Evolutionary conservation across 225 moss, liverwort and hornwort species (phyloP).

Genomic region (Sphagnum tenellum): DNA sequence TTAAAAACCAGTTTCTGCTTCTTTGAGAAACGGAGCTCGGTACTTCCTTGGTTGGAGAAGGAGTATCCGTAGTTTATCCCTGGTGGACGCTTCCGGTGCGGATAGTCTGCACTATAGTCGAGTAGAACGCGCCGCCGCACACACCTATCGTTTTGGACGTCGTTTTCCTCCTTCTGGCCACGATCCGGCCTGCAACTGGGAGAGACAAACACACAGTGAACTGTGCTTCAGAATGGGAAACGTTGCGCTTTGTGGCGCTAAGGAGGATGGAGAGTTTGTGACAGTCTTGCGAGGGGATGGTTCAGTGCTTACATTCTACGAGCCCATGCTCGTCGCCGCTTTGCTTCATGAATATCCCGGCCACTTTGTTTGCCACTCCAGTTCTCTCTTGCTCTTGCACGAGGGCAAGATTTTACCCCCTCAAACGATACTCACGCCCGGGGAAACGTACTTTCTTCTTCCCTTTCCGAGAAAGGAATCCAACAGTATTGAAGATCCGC

Average conservation of each 20-base stretch:
- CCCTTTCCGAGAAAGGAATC: slow-evolving; percentile 29
- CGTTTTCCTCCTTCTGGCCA: too few species aligned
- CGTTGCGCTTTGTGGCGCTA: slow-evolving; percentile 42
- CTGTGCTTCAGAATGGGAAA: slow-evolving; percentile 44
- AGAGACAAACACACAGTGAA: too few species aligned
- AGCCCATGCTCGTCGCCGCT: slow-evolving; percentile 60
- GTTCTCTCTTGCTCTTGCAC: slow-evolving; percentile 57
- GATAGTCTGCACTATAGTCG: too few species aligned
- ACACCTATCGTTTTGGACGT: too few species aligned
- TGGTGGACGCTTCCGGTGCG: too few species aligned
- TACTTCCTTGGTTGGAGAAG: too few species aligned
- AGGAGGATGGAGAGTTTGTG: slow-evolving; percentile 35
- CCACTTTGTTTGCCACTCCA: slow-evolving; percentile 90
- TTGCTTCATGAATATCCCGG: slow-evolving; percentile 53
- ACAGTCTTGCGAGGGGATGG: slow-evolving; percentile 70
- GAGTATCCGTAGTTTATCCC: too few species aligned
- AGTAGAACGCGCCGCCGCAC: too few species aligned
- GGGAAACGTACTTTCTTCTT: slow-evolving; percentile 81
- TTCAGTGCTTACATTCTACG: slow-evolving; percentile 42
- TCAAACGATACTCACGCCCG: slow-evolving; percentile 40
- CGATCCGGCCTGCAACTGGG: too few species aligned
- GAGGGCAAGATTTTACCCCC: slow-evolving; percentile 68
- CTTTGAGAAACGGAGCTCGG: too few species aligned
- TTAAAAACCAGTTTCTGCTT: too few species aligned
- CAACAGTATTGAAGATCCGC: slow-evolving; percentile 5